Evolutionary conservation across 176 grass and related monocot species (phyloP), one percentile per base, ranked within the genome.

Genomic region (Aegilops bicornis): DNA sequence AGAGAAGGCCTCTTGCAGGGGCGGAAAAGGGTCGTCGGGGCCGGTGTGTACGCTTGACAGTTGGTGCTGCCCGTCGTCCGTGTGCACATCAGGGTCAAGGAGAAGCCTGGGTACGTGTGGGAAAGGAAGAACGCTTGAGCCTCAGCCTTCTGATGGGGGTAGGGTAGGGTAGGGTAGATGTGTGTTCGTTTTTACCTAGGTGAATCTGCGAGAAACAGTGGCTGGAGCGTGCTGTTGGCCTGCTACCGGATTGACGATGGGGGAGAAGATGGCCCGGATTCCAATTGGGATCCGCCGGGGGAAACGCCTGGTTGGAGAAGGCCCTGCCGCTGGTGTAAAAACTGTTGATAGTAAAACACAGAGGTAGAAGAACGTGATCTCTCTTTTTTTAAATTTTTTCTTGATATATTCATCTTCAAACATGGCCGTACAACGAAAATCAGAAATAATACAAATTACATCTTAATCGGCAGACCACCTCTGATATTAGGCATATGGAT

Each of bases 91-190:
- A 8, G 56, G 56, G 76, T 47, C 81, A 77, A 87, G 60, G 68
- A 80, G 61, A 84, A 84, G 67, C n/a, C 64, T 50, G 67, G 72
- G 33, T 78, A 59, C 36, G 54, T 59, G 82, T 85, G 86, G 77
- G 82, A 74, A 87, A 91, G 39, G 90, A 91, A 73, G 63, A 47
- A 71, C 24, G 16, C 85, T 58, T 22, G 88, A 78, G 77, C 69
- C 30, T 56, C 10, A 3, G 36, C 39, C 70, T 64, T 88, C 82
- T 73, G 15, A 17, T 50, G 45, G 25, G 14, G 71, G 42, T 12
- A 37, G 36, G 77, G 24, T 19, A 65, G 58, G 73, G 14, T 10
- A 78, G 42, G 42, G 75, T 27, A 27, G 58, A 87, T 80, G 79
- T 48, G 8, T 43, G 11, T 31, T 42, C 0, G 45, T 67, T 23